These are phyloP conservation scores for Eustoma russellianum DNA, from an alignment of 257 asterid genomes.

Conservation along the genomic window DNA sequence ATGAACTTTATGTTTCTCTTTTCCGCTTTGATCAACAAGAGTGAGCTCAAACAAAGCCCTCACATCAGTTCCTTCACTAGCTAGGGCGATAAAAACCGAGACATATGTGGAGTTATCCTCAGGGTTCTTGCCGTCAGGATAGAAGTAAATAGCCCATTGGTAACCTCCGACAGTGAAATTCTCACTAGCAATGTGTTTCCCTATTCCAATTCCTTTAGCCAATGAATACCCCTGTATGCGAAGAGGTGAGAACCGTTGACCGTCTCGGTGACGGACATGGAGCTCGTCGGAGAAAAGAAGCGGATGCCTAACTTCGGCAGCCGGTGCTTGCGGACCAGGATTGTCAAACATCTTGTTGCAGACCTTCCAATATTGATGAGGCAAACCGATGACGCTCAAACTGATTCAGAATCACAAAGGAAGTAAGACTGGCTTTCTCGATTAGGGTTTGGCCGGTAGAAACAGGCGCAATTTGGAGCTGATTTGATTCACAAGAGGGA, in stretches of 20 bases:
- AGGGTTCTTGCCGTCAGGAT: constrained; percentile 73
- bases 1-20: constrained; percentile 80
- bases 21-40: constrained; percentile 82
- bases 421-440: too few species aligned
- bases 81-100: constrained; percentile 69
- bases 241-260: constrained; percentile 74
- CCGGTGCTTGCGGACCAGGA: too few species aligned
- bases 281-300: constrained; percentile 47
- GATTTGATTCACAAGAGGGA: too few species aligned
- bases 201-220: constrained; percentile 79
- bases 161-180: constrained; percentile 72
- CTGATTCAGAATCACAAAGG: too few species aligned
- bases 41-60: constrained; percentile 83
- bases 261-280: constrained; percentile 64
- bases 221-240: constrained; percentile 72
- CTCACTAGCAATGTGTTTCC: constrained; percentile 74
- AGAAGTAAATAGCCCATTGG: constrained; percentile 82
- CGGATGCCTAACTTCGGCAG: constrained; percentile 9
- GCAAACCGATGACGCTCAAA: too few species aligned
- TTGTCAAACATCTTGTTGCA: too few species aligned
- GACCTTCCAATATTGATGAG: too few species aligned
- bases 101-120: constrained; percentile 72
- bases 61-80: constrained; percentile 80
- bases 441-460: too few species aligned
- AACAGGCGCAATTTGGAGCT: too few species aligned